These are phyloP conservation scores for Peziza echinospora DNA, from an alignment of 495 filamentous ascomycete species.

Conservation along the genomic window DNA sequence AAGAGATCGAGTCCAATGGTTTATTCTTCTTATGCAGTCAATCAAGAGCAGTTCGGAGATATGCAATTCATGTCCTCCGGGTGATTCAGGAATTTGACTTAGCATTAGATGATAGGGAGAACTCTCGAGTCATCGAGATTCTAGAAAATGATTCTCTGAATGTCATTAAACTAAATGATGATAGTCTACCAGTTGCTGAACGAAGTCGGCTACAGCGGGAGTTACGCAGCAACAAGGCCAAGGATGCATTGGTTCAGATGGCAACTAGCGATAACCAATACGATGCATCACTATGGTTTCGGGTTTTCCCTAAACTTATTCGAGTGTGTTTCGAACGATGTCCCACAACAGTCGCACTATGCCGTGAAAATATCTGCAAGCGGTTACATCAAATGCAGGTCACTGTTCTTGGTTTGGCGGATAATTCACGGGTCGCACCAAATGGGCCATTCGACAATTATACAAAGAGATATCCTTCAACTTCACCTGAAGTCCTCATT, in stretches of 20 bases:
- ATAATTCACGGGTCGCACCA: constrained; percentile 40
- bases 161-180: constrained; percentile 82
- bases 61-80: constrained; percentile 77
- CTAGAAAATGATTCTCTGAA: constrained; percentile 73
- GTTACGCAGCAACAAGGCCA: constrained; percentile 59
- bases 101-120: constrained; percentile 55
- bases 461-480: constrained; percentile 39
- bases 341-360: constrained; percentile 70
- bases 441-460: constrained; percentile 35
- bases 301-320: constrained; percentile 89
- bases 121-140: constrained; percentile 59
- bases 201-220: constrained; percentile 80
- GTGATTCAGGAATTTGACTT: constrained; percentile 86
- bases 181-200: constrained; percentile 77
- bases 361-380: constrained; percentile 76
- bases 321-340: constrained; percentile 78
- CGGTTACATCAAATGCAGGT: constrained; percentile 82
- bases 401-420: constrained; percentile 53
- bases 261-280: constrained; percentile 91
- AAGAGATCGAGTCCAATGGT: constrained; percentile 91
- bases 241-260: constrained; percentile 75
- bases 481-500: constrained; percentile 67
- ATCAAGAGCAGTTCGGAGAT: constrained; percentile 65
- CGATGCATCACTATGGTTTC: constrained; percentile 89
- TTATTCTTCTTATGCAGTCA: constrained; percentile 98